Percentiles rank a stretch among this genome's conserved stretches.
Conservation (phyloP, 1,139 yeast species). For the Suhomyces anneliseae region DNA sequence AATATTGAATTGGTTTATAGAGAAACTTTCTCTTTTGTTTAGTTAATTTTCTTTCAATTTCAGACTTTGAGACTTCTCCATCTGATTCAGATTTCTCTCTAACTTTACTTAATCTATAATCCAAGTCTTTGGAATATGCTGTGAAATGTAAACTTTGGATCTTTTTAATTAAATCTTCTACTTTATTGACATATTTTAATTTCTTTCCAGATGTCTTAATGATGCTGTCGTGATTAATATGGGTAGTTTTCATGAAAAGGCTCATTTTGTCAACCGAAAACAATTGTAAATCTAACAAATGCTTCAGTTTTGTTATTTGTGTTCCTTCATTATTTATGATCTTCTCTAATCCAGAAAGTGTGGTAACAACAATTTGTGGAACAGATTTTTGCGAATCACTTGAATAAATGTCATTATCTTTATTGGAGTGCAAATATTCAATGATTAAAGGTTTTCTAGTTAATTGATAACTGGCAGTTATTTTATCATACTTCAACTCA, state of each 20-base stretch:
- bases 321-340: constrained; percentile 1
- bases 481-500: constrained; percentile 11
- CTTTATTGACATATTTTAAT: constrained; percentile 12
- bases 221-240: constrained; percentile 10
- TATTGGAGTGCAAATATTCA: constrained; percentile 14
- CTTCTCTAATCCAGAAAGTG: constrained; percentile 16
- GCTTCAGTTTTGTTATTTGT: constrained; percentile 1
- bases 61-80: background rate
- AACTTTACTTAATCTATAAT: constrained; percentile 4
- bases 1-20: constrained; percentile 32
- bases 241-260: constrained; percentile 16
- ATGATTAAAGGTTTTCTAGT: constrained; percentile 25
- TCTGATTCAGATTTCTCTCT: constrained; percentile 4
- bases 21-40: constrained; percentile 22
- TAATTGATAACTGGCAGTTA: constrained; percentile 12
- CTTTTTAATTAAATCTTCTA: constrained; percentile 14
- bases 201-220: constrained; percentile 11
- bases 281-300: constrained; percentile 16
- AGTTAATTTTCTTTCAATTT: constrained; percentile 15
- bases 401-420: constrained; percentile 1
- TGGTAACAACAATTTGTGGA: constrained; percentile 29
- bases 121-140: constrained; percentile 8
- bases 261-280: constrained; percentile 29
- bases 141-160: constrained; percentile 18
- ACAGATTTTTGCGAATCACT: constrained; percentile 2